phyloP scores from a whole-genome alignment of 345 rosid genomes.

The Pseudoturritis turrita region DNA sequence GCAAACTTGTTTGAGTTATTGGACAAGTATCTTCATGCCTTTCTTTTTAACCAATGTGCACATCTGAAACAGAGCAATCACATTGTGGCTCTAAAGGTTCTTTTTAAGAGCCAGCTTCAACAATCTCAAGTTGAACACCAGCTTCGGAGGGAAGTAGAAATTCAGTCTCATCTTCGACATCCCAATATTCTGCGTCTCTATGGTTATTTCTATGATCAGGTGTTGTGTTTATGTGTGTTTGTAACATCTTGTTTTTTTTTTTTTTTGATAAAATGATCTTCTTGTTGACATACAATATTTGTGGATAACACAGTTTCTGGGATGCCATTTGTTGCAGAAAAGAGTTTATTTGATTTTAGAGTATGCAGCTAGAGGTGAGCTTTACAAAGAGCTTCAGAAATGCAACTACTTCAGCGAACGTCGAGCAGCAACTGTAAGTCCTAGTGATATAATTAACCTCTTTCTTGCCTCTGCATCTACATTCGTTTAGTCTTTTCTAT shows the following conservation, averaged over 20 bases:
- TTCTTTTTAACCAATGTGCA: neutral
- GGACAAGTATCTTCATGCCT: neutral
- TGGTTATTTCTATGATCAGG: slow-evolving; percentile 97
- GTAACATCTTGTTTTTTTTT: neutral
- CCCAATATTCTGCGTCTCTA: slow-evolving; percentile 82
- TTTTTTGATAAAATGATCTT: too few relatives aligned
- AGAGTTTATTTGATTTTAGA: slow-evolving; percentile 79
- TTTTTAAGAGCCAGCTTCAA: slow-evolving; percentile 84
- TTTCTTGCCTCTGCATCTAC: neutral
- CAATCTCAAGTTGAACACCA: slow-evolving; percentile 96
- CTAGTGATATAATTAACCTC: neutral
- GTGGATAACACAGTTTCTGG: neutral
- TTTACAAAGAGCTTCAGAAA: slow-evolving; percentile 85
- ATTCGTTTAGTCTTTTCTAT: neutral
- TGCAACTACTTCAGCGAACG: slow-evolving; percentile 89
- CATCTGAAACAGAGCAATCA: slow-evolving; percentile 68
- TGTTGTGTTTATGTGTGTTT: slow-evolving; percentile 25
- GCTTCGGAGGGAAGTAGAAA: slow-evolving; percentile 89
- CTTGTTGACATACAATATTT: neutral
- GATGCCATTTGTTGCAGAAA: slow-evolving; percentile 45
- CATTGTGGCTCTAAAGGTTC: slow-evolving; percentile 84
- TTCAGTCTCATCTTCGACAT: slow-evolving; percentile 90
- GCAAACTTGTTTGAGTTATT: neutral
- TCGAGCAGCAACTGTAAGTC: slow-evolving; percentile 85
- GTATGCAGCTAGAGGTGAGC: slow-evolving; percentile 89